Conservation (phyloP, 2,329 filamentous ascomycete species). For the Penicillium decumbens region DNA sequence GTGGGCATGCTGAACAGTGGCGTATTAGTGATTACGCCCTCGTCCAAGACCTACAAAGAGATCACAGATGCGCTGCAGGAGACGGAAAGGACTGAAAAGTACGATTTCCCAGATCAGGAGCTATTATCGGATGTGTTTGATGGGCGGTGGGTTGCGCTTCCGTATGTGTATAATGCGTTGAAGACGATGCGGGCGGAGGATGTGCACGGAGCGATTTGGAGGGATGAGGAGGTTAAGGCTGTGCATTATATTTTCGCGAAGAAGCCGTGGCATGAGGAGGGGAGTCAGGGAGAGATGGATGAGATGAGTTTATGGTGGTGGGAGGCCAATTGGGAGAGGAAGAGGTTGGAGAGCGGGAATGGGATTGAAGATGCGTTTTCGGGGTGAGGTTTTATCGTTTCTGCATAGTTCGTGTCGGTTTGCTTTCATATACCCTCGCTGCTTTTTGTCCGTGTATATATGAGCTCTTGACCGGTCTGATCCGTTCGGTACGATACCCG, state of each 20-base stretch:
- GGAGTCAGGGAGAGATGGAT: not conserved
- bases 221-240: constrained; percentile 7
- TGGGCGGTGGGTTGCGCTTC: constrained; percentile 53
- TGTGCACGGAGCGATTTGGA: constrained; percentile 13
- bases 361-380: constrained; percentile 8
- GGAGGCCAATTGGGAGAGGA: constrained; percentile 11
- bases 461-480: no score
- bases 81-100: constrained; percentile 37
- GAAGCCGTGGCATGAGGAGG: constrained; percentile 14
- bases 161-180: constrained; percentile 59
- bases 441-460: no score
- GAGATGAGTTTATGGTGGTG: constrained; percentile 11
- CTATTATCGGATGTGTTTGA: constrained; percentile 52
- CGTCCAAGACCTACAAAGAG: not conserved
- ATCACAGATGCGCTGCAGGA: not conserved
- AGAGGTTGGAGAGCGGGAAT: constrained; percentile 1
- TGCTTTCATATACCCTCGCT: no score
- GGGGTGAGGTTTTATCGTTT: not conserved
- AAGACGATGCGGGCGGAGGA: constrained; percentile 51
- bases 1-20: not conserved
- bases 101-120: constrained; percentile 56
- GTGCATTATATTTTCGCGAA: constrained; percentile 17
- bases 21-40: not conserved
- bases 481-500: no score
- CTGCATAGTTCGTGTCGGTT: no score